Base-by-base conservation (phyloP, 352 stramenopile genomes). In the Pythium guiyangense region DNA sequence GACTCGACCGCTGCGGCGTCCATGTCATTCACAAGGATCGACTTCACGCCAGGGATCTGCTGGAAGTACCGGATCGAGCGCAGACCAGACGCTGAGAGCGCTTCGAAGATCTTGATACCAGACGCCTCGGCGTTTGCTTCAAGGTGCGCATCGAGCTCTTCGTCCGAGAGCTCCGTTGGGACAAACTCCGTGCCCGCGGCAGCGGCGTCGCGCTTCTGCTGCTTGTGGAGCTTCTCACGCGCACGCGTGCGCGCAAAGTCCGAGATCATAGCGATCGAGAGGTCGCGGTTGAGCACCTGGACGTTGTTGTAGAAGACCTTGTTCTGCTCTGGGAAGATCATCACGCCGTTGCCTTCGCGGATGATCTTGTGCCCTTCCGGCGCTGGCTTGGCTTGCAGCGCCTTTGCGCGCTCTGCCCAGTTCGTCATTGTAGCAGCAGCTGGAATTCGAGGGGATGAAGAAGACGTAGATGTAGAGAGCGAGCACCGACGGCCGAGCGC, bases 11-110 rank as follows among this genome's bases (percentile, higher is more conserved):
- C 98, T 8, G 94, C 91, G 1, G 86, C 70, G 64, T 99, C 97
- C 63, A 99, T 92, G 78, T 99, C 98, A 73, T 99, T 99, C 35
- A 99, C 96, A 6, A 99, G 81, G 31, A 99, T 93, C 57, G 97
- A 96, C 59, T 97, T 92, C 15, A 99, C 86, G 27, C 95, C 93
- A 0, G 94, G 91, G 62, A 99, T 98, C 79, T 99, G 97, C 67
- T 99, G 98, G 67, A 96, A 98, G 74, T 99, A 99, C 51, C 98
- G 92, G 54, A 99, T 96, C 10, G 96, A 99, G 59, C 98, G 94
- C 67, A 99, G 74, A 8, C 97, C 98, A 1, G 97, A 99, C 18
- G 98, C 98, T 15, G 97, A 96, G 17, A 99, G 79, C 20, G 97
- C 97, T 69, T 99, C 98, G 25, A 99, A 96, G 61, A 99, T 98